phyloP scores from a whole-genome alignment of 306 rosid genomes.

The Cucurbita argyrosperma region DNA sequence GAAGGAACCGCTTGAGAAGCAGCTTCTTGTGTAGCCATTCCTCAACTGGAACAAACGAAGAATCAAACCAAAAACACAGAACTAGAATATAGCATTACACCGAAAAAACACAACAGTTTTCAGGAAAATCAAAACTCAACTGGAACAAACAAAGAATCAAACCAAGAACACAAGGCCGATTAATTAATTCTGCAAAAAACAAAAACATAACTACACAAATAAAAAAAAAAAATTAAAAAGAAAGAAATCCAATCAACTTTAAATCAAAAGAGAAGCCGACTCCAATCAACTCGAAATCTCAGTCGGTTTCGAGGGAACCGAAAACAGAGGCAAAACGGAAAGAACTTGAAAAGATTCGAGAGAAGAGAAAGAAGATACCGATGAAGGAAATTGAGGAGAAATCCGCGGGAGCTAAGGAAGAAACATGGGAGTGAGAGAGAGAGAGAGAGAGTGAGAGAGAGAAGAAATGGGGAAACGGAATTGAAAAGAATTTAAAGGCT shows the following conservation, averaged over 20 bases:
- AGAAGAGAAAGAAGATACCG: neutral
- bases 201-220: neutral
- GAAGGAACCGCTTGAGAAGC: slow-evolving; percentile 28
- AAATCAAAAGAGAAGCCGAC: neutral
- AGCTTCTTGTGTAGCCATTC: slow-evolving; percentile 47
- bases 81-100: neutral
- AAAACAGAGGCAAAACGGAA: neutral
- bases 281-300: neutral
- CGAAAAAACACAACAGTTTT: neutral
- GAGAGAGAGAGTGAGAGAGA: neutral
- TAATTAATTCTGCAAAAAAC: neutral
- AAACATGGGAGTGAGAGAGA: neutral
- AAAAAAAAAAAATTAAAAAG: no score
- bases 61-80: slow-evolving; percentile 9
- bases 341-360: neutral
- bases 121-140: neutral
- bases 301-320: neutral
- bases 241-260: neutral
- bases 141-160: neutral
- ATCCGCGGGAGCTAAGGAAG: neutral
- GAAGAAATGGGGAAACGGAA: neutral
- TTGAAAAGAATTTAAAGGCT: neutral
- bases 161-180: neutral
- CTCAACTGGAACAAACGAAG: slow-evolving; percentile 19
- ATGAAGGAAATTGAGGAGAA: neutral